A percentile compares a stretch with the other conserved stretches of the same genome.
These are phyloP conservation scores for Chytriomyces sp. DNA, from an alignment of 192 early-diverging fungal species.

Conservation along the genomic window DNA sequence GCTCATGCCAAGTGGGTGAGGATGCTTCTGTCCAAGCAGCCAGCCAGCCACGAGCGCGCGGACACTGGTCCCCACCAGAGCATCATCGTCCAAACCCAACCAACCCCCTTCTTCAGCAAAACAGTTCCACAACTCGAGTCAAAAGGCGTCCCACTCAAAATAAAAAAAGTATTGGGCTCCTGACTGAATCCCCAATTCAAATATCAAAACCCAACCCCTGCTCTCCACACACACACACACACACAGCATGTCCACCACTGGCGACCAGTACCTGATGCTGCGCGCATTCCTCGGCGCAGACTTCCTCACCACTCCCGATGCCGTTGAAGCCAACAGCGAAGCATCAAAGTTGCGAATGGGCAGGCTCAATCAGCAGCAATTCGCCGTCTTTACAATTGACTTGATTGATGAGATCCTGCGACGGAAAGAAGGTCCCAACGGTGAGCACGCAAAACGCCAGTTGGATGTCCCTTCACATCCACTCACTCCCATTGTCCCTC, in stretches of 20 bases:
- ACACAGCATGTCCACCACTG: constrained; percentile 4
- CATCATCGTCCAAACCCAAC: no score
- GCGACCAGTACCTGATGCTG: constrained; percentile 24
- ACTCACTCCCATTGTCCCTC: not conserved
- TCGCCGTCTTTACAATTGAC: constrained; percentile 33
- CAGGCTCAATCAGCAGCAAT: constrained; percentile 32
- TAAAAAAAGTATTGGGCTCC: no score
- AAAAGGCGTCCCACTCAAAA: no score
- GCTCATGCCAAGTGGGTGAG: no score
- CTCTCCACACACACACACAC: no score
- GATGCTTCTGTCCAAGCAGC: no score
- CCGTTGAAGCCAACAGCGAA: constrained; percentile 9
- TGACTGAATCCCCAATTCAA: no score
- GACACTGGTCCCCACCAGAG: no score
- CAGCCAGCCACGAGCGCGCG: no score
- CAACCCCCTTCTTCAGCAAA: no score
- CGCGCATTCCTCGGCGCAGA: constrained; percentile 25
- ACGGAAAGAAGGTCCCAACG: constrained; percentile 14
- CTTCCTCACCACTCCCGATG: constrained; percentile 12
- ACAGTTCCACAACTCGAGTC: no score
- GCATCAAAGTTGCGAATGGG: constrained; percentile 26
- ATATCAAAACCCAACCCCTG: no score
- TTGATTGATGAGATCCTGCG: constrained; percentile 33
- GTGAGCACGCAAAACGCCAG: not conserved
- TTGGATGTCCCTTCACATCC: not conserved